Evolutionary conservation across 2,329 filamentous ascomycete genomes (phyloP).

Genomic region (Xylaria sp.): DNA sequence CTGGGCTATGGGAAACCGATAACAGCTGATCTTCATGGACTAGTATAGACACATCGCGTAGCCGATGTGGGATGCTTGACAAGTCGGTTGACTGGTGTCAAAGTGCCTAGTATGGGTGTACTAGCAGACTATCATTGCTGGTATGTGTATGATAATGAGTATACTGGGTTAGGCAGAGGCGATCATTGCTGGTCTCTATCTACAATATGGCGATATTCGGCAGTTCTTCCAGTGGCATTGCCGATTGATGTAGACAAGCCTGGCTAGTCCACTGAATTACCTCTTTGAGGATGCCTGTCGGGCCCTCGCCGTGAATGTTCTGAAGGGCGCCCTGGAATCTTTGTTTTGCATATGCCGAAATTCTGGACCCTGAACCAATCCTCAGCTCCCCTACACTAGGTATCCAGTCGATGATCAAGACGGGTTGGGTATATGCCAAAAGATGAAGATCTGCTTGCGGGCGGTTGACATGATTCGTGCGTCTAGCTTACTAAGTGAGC

Average conservation of each 20-base stretch:
- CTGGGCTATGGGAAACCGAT: not conserved
- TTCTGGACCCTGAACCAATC: not conserved
- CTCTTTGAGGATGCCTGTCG: not conserved
- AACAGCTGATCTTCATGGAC: not conserved
- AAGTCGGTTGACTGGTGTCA: not conserved
- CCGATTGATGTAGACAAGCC: constrained; percentile 5
- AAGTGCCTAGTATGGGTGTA: not conserved
- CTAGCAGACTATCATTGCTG: not conserved
- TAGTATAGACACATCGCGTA: not conserved
- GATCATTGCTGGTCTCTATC: constrained; percentile 20
- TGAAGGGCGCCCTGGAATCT: not conserved
- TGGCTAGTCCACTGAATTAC: not conserved
- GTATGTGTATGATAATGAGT: not conserved
- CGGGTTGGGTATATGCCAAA: not conserved
- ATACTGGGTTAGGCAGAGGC: not conserved
- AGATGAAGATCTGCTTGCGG: constrained; percentile 32
- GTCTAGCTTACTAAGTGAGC: constrained; percentile 16
- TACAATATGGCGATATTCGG: constrained; percentile 14
- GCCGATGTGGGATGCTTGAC: not conserved
- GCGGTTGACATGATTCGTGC: constrained; percentile 30
- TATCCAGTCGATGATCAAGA: constrained; percentile 1
- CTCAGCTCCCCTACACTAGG: not conserved
- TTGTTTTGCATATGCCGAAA: not conserved
- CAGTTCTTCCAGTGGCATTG: constrained; percentile 27
- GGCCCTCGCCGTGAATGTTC: not conserved